These are phyloP conservation scores for Fusarium penzigii DNA, from an alignment of 2,329 filamentous ascomycete species.

Conservation along the genomic window DNA sequence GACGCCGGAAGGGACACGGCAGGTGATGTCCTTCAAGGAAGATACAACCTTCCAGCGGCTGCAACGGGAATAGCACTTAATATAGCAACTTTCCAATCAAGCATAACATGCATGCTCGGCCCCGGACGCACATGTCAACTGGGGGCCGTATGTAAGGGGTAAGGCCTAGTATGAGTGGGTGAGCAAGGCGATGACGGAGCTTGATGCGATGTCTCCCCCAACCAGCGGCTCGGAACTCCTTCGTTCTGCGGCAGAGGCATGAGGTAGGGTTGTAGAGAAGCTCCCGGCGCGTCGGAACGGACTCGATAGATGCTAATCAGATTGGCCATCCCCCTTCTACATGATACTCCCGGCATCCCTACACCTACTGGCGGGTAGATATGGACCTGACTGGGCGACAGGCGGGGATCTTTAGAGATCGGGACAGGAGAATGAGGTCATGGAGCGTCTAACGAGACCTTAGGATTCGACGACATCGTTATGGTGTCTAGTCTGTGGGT, in stretches of 20 bases:
- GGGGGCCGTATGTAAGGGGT: background rate
- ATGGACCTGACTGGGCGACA: background rate
- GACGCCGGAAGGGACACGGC: conserved; percentile 15
- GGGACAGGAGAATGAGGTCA: background rate
- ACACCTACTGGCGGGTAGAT: background rate
- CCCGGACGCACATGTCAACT: background rate
- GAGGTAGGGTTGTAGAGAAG: conserved; percentile 3
- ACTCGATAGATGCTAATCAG: background rate
- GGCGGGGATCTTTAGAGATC: background rate
- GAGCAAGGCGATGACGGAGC: background rate
- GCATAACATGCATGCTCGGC: background rate
- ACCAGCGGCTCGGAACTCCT: background rate
- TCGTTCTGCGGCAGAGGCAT: background rate
- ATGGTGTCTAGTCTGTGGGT: background rate
- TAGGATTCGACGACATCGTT: background rate
- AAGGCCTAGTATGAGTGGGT: background rate
- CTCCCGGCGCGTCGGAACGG: conserved; percentile 18
- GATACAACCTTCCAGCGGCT: conserved; percentile 35
- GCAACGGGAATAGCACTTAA: conserved; percentile 40
- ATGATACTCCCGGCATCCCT: background rate
- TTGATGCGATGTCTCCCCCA: background rate
- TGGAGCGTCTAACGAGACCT: background rate
- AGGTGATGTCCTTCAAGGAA: conserved; percentile 26
- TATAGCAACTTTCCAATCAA: conserved; percentile 33
- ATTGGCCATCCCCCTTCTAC: background rate